Evolutionary conservation across 805 yeast species (phyloP).

Genomic region (Jamesozyma rosinii): DNA sequence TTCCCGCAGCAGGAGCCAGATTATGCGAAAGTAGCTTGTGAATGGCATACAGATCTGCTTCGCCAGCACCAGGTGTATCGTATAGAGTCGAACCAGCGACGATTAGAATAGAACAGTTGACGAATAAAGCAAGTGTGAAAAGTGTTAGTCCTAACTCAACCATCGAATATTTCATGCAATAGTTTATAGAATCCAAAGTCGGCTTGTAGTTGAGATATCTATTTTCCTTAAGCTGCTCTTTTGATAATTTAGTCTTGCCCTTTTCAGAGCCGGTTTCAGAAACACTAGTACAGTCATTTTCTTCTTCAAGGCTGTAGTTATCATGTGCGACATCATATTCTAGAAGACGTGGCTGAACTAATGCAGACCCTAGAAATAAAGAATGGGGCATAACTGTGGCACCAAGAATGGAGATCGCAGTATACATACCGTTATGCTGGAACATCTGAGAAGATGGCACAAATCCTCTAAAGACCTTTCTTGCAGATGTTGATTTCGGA

Average conservation of each 20-base stretch:
- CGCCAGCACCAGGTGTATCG: slow-evolving; percentile 57
- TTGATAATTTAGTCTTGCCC: slow-evolving; percentile 7
- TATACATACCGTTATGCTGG: slow-evolving; percentile 56
- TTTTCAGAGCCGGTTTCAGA: slow-evolving; percentile 7
- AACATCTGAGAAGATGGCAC: slow-evolving; percentile 47
- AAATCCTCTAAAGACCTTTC: slow-evolving; percentile 54
- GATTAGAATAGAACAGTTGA: slow-evolving; percentile 73
- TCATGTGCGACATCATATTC: slow-evolving; percentile 63
- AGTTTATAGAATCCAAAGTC: slow-evolving; percentile 58
- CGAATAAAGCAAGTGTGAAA: slow-evolving; percentile 74
- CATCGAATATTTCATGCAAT: slow-evolving; percentile 64
- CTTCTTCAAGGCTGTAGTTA: slow-evolving; percentile 27
- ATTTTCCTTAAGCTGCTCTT: slow-evolving; percentile 30
- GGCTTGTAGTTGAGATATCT: slow-evolving; percentile 52
- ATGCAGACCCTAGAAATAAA: slow-evolving; percentile 72
- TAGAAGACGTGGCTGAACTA: slow-evolving; percentile 74
- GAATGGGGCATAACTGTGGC: slow-evolving; percentile 95
- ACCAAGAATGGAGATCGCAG: slow-evolving; percentile 75
- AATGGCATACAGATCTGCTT: slow-evolving; percentile 76
- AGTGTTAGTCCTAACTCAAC: slow-evolving; percentile 62
- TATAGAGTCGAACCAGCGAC: slow-evolving; percentile 74
- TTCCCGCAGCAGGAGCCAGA: slow-evolving; percentile 71
- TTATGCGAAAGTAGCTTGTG: slow-evolving; percentile 51
- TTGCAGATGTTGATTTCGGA: slow-evolving; percentile 35
- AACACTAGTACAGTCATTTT: not conserved